Evolutionary conservation across 345 rosid genomes (phyloP).

Genomic region (Dipteronia dyeriana): DNA sequence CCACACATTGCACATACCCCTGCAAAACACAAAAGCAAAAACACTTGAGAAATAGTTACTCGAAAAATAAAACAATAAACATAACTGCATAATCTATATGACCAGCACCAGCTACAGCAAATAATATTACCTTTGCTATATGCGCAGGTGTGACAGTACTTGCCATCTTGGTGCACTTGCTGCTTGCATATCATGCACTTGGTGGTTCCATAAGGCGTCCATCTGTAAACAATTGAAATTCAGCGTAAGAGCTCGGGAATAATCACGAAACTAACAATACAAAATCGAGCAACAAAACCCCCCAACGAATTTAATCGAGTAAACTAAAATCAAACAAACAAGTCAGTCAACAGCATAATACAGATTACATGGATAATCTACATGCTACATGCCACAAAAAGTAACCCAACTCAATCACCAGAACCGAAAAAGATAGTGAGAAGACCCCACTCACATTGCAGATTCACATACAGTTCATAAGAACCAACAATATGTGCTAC

Average conservation of each 20-base stretch:
- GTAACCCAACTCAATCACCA: background rate
- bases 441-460: background rate
- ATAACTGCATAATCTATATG: background rate
- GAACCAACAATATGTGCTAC: background rate
- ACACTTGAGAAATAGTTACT: conserved; percentile 9
- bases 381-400: background rate
- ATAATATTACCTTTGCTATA: conserved; percentile 74
- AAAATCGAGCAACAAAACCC: background rate
- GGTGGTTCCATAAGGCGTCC: conserved; percentile 88
- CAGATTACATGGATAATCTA: background rate
- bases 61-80: background rate
- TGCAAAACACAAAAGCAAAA: conserved; percentile 29
- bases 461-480: background rate
- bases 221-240: conserved; percentile 47
- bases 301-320: background rate
- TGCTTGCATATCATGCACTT: conserved; percentile 98
- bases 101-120: conserved; percentile 3
- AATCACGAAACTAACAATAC: background rate
- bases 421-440: background rate
- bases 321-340: background rate
- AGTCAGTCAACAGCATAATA: background rate
- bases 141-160: conserved; percentile 98
- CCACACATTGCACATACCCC: conserved; percentile 99
- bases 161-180: conserved; percentile 96
- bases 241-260: background rate